Percentiles rank a stretch among this genome's conserved stretches.
phyloP scores from a whole-genome alignment of 192 early-diverging fungal genomes.

The Jimgerdemannia lactiflua region DNA sequence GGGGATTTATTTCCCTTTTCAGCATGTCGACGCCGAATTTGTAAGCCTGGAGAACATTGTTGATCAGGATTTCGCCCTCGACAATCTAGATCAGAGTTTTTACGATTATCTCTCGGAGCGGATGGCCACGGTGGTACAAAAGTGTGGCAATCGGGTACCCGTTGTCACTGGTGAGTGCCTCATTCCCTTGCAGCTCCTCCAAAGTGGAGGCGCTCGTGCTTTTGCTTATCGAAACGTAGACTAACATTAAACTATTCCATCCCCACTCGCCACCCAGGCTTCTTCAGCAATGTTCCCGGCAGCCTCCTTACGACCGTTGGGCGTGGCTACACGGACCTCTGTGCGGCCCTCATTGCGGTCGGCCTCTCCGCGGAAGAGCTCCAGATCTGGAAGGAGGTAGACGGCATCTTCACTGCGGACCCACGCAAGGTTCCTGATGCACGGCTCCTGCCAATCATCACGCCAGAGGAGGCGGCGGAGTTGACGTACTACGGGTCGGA shows the following conservation, averaged over 20 bases:
- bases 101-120: constrained; percentile 87
- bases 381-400: constrained; percentile 99
- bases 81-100: constrained; percentile 87
- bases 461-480: constrained; percentile 97
- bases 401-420: constrained; percentile 99
- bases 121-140: constrained; percentile 56
- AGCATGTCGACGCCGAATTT: constrained; percentile 82
- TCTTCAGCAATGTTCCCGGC: constrained; percentile 97
- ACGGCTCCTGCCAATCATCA: constrained; percentile 84
- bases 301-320: constrained; percentile 89
- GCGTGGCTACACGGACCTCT: constrained; percentile 97
- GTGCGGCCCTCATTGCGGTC: constrained; percentile 92
- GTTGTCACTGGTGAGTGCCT: constrained; percentile 77
- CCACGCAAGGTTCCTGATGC: constrained; percentile 93
- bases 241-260: not conserved
- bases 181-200: too few species aligned
- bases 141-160: constrained; percentile 68
- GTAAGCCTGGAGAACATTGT: constrained; percentile 88
- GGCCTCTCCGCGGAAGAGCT: constrained; percentile 86
- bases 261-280: constrained; percentile 49
- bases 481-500: constrained; percentile 95
- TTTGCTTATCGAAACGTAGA: constrained; percentile 6
- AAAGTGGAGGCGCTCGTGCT: too few species aligned
- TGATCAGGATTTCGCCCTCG: constrained; percentile 75
- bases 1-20: constrained; percentile 10